Conservation (phyloP, 1,284 basidiomycete genomes). For the Malassezia nana region DNA sequence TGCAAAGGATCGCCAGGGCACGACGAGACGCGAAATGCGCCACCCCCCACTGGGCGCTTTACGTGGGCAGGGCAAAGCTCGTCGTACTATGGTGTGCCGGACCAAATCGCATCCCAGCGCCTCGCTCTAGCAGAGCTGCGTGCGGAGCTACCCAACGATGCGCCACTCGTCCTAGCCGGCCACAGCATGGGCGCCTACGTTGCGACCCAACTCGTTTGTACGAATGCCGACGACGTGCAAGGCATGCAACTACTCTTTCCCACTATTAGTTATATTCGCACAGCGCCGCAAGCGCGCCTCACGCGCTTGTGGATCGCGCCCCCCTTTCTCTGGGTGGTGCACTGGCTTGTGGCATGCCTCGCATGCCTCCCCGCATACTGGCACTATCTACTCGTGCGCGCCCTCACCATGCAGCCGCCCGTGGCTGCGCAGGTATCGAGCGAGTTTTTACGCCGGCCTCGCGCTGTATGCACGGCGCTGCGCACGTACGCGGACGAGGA, state of each 20-base stretch:
- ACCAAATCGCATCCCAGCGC: constrained; percentile 7
- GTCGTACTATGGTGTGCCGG: constrained; percentile 8
- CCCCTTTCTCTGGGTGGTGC: not conserved
- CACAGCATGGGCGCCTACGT: constrained; percentile 18
- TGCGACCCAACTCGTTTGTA: not conserved
- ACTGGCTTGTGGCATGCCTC: not conserved
- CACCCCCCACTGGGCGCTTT: not conserved
- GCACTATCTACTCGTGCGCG: not conserved
- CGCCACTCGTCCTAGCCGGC: constrained; percentile 6
- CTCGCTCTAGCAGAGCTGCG: not conserved
- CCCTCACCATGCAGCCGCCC: not conserved
- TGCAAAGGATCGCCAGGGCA: constrained; percentile 4
- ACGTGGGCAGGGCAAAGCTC: not conserved
- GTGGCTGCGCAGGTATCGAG: not conserved
- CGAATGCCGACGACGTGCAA: not conserved
- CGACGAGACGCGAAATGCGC: not conserved
- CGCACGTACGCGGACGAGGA: constrained; percentile 10
- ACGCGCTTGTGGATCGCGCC: not conserved
- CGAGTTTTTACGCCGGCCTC: not conserved
- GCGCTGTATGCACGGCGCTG: not conserved
- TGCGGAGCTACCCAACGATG: not conserved
- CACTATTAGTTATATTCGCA: constrained; percentile 7
- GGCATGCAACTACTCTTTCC: constrained; percentile 14
- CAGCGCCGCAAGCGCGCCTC: constrained; percentile 2
- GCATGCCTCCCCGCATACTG: constrained; percentile 1